A percentile compares a stretch with the other conserved stretches of the same genome.
Conservation (phyloP, 345 rosid genomes). For the Hibiscus mutabilis region DNA sequence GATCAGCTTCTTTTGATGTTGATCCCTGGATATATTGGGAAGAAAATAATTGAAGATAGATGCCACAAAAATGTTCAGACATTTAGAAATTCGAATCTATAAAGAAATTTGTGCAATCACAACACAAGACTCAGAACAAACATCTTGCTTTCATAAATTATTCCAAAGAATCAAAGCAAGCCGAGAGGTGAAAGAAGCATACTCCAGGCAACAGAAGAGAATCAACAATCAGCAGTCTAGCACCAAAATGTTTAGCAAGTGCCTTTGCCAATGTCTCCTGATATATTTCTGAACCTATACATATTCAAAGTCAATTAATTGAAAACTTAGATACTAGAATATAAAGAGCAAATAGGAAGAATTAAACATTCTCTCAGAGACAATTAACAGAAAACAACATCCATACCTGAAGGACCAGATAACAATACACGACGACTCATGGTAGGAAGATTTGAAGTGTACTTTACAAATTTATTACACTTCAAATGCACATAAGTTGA, state of each 20-base stretch:
- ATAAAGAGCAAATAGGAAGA: neutral
- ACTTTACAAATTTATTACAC: constrained; percentile 64
- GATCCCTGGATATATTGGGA: constrained; percentile 48
- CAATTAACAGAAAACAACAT: neutral
- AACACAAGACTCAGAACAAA: neutral
- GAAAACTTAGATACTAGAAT: neutral
- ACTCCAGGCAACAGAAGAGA: constrained; percentile 94
- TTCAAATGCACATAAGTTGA: constrained; percentile 75
- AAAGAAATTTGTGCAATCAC: neutral
- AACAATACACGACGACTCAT: constrained; percentile 78
- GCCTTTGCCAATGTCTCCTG: constrained; percentile 89
- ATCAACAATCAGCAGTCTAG: constrained; percentile 71
- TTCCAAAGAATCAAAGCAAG: neutral
- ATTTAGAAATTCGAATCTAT: neutral
- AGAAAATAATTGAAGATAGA: neutral
- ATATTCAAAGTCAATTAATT: constrained; percentile 4
- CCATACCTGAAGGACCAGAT: constrained; percentile 91
- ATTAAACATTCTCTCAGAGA: neutral
- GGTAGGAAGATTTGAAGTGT: constrained; percentile 63
- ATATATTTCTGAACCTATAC: constrained; percentile 88
- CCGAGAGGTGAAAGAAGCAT: constrained; percentile 24
- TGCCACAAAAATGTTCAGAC: constrained; percentile 1
- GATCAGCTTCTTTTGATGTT: constrained; percentile 55
- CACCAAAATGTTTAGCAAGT: constrained; percentile 81
- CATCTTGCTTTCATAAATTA: neutral